Percentiles rank a stretch among this genome's conserved stretches.
Evolutionary conservation across 139 green algal species (phyloP).

Genomic region (Tetraselmis chui): DNA sequence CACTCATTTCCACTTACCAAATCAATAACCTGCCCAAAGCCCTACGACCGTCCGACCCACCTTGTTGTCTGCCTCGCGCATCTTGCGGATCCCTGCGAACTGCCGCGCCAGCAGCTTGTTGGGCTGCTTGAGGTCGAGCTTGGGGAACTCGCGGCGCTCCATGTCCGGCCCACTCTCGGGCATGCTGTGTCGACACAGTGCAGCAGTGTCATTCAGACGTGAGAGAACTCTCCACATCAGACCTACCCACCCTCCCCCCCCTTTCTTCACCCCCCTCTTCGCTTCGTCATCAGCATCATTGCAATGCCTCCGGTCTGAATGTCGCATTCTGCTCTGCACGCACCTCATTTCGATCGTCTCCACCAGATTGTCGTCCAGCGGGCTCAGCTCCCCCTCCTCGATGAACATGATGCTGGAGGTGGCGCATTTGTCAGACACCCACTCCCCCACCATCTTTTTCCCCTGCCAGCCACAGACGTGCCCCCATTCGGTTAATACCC

Average conservation of each 20-base stretch:
- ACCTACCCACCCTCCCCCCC: no score
- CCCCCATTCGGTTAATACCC: no score
- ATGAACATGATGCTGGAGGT: background rate
- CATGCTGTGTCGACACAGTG: no score
- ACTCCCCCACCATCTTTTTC: background rate
- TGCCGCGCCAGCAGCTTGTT: background rate
- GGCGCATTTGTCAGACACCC: background rate
- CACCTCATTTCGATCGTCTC: background rate
- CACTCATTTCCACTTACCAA: no score
- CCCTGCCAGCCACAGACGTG: background rate
- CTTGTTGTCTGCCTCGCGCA: background rate
- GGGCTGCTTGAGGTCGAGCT: background rate
- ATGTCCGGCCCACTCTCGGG: background rate
- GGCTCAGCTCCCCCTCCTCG: background rate
- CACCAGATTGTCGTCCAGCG: background rate
- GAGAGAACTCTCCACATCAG: no score
- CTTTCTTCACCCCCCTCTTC: no score
- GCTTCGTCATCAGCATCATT: no score
- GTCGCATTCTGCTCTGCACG: no score
- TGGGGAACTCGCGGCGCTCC: background rate
- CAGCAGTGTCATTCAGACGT: no score
- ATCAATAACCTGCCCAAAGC: no score
- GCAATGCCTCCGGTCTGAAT: no score
- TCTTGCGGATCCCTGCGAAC: background rate
- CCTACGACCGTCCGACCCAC: background rate